Evolutionary conservation across 208 protist species (phyloP), one percentile per base, ranked within the genome.

Genomic region (Wallacemonas collosoma): DNA sequence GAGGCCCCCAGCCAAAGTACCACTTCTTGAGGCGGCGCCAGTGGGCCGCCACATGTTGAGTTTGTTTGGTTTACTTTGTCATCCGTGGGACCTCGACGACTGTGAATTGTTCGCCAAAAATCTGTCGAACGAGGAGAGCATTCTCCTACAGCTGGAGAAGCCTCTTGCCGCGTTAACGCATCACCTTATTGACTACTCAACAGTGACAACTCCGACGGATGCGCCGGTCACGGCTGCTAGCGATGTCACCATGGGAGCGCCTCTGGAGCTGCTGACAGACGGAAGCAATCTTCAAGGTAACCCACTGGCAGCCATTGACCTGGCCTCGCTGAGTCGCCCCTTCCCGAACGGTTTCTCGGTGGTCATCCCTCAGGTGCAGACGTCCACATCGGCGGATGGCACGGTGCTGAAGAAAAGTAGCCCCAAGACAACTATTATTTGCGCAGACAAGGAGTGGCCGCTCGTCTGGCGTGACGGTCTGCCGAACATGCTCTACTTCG

Each of bases 331-430:
- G 36, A 92, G 85, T 61, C 86, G 82, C 54, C 76, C 93, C 64
- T 86, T 86, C 54, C 86, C 88, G 48, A 97, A 95, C 76, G 82
- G 76, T 51, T 97, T 97, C 71, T 93, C 90, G 57, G 85, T 95
- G 44, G 71, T 75, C 39, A 89, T 95, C 54, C 89, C 93, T 2
- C 65, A 83, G 36, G 54, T 95, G 45, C 75, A 87, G 51, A 82
- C 88, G 14, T 89, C 89, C 11, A 60, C 79, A 17, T 91, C 84
- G 36, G 76, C 86, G 68, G 70, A 86, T 11, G 89, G 89, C 35
- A 80, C 94, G 35, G 60, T 82, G 9, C 79, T 97, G 50, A 83
- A 94, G 77, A 95, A 93, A 71, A 75, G 71, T 71, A 71, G 71
- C 47, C 76, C 73, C 15, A 67, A 72, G 3, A n/a, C 77, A 11